Conservation (phyloP, 441 rosid species). For the Mallotus repandus region DNA sequence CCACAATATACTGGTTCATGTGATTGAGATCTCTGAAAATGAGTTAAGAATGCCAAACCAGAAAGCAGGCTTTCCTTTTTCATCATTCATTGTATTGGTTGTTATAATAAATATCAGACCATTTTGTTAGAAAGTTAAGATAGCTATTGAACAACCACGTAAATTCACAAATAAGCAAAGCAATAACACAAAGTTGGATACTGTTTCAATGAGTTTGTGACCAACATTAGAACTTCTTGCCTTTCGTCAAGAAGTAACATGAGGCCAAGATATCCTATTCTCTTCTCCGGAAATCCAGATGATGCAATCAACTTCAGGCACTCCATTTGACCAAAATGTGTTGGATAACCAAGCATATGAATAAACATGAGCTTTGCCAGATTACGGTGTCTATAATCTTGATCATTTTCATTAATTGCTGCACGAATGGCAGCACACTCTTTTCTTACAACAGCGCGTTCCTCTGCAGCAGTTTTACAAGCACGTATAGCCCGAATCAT, state of each 20-base stretch:
- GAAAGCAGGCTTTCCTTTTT: conserved; percentile 6
- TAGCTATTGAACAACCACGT: conserved; percentile 37
- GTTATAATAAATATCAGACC: conserved; percentile 42
- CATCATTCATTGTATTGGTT: not conserved
- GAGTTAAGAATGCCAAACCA: conserved; percentile 57
- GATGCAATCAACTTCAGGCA: conserved; percentile 95
- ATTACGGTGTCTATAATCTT: conserved; percentile 61
- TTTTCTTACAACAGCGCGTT: conserved; percentile 93
- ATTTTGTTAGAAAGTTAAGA: conserved; percentile 56
- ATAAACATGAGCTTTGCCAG: conserved; percentile 99
- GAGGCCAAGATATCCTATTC: conserved; percentile 96
- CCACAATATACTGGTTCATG: conserved; percentile 93
- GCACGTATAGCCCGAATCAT: conserved; percentile 98
- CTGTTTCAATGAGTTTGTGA: conserved; percentile 98
- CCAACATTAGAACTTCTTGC: conserved; percentile 98
- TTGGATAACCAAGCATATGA: conserved; percentile 99
- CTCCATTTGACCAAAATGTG: conserved; percentile 99
- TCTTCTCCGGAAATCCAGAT: conserved; percentile 95
- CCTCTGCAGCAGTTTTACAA: conserved; percentile 99
- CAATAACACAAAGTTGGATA: conserved; percentile 49
- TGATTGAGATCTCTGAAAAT: conserved; percentile 93
- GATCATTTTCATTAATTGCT: conserved; percentile 83
- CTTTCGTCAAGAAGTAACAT: conserved; percentile 99
- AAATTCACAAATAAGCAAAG: not conserved
- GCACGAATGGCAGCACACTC: conserved; percentile 98